Percentiles rank a stretch among this genome's conserved stretches.
Conservation (phyloP, 2,329 filamentous ascomycete species). For the Colletotrichum spinosum region DNA sequence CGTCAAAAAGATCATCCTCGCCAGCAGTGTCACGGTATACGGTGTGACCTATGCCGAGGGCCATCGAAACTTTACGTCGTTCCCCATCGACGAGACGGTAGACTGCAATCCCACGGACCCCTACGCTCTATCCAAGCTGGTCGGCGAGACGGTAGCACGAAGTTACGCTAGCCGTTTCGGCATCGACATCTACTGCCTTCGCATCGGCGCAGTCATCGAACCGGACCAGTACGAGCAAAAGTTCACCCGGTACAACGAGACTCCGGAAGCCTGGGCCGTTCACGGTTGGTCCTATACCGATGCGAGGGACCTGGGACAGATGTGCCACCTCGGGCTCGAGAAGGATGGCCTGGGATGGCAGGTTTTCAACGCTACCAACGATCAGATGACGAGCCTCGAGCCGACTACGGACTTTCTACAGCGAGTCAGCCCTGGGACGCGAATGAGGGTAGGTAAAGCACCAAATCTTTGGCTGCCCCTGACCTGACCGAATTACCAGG, state of each 20-base stretch:
- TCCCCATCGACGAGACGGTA: conserved; percentile 69
- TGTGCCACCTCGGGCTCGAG: conserved; percentile 65
- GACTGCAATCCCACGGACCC: conserved; percentile 71
- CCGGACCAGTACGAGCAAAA: conserved; percentile 68
- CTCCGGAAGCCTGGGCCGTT: conserved; percentile 62
- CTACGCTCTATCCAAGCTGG: conserved; percentile 71
- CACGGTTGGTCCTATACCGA: conserved; percentile 75
- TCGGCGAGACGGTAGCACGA: conserved; percentile 67
- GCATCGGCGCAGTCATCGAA: conserved; percentile 72
- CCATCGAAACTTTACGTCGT: conserved; percentile 65
- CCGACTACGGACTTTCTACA: conserved; percentile 65
- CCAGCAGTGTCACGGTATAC: conserved; percentile 69
- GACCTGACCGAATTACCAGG: conserved; percentile 59
- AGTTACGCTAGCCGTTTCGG: conserved; percentile 67
- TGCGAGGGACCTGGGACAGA: conserved; percentile 70
- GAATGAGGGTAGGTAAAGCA: conserved; percentile 73
- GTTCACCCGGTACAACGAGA: conserved; percentile 62
- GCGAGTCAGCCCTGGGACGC: conserved; percentile 59
- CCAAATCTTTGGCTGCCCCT: not conserved
- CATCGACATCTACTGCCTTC: conserved; percentile 69
- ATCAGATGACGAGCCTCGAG: conserved; percentile 66
- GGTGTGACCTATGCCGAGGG: conserved; percentile 72
- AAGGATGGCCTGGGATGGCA: conserved; percentile 70
- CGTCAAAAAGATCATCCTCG: conserved; percentile 71
- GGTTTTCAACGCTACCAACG: conserved; percentile 73